Conservation (phyloP, 306 rosid species). For the Trichosanthes truncata region DNA sequence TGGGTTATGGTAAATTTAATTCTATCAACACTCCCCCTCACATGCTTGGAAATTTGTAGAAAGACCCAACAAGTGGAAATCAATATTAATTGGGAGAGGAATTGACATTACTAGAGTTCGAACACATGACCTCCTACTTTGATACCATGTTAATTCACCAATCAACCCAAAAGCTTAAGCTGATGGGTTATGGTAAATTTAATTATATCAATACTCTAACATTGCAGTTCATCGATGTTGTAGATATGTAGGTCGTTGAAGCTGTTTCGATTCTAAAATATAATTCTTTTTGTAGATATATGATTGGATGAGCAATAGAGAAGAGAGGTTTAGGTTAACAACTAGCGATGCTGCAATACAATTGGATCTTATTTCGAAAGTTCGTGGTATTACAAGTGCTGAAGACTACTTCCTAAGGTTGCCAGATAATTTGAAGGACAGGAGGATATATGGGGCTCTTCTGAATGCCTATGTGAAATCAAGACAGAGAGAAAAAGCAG, state of each 20-base stretch:
- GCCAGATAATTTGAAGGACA: slow-evolving; percentile 42
- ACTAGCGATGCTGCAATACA: slow-evolving; percentile 80
- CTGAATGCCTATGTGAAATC: slow-evolving; percentile 65
- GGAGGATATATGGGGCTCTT: slow-evolving; percentile 73
- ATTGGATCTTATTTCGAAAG: slow-evolving; percentile 77
- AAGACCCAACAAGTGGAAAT: too few relatives aligned
- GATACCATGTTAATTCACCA: too few relatives aligned
- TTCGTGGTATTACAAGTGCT: slow-evolving; percentile 59
- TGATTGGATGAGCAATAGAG: slow-evolving; percentile 86
- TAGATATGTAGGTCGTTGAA: background rate
- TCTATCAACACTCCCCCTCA: too few relatives aligned
- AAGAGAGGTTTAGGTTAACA: slow-evolving; percentile 68
- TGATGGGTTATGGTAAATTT: too few relatives aligned
- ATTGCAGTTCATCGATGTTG: background rate
- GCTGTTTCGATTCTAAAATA: background rate
- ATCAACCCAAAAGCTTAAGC: too few relatives aligned
- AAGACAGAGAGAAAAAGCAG: slow-evolving; percentile 60
- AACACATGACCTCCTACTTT: too few relatives aligned
- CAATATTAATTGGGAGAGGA: too few relatives aligned
- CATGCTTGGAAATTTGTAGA: too few relatives aligned
- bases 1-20: too few relatives aligned
- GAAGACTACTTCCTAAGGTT: slow-evolving; percentile 63
- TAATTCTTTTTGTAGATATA: slow-evolving; percentile 42
- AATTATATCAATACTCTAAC: too few relatives aligned
- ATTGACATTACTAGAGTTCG: too few relatives aligned